Evolutionary conservation across 768 basidiomycete species (phyloP).

Genomic region (Leccinum fibrillosum): DNA sequence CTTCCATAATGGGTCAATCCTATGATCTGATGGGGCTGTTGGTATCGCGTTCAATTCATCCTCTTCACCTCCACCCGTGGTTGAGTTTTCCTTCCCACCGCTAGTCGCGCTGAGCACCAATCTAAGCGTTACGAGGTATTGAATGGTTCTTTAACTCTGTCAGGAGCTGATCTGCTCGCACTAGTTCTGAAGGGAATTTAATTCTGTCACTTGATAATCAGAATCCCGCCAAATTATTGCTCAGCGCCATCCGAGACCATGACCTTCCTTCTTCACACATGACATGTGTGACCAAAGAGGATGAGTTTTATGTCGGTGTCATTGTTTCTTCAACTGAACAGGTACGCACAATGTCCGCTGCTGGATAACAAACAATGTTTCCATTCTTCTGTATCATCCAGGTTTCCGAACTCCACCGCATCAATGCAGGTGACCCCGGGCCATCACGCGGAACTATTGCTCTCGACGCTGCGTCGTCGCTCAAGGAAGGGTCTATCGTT

Average conservation of each 20-base stretch:
- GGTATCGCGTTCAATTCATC: constrained; percentile 50
- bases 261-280: constrained; percentile 26
- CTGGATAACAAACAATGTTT: background rate
- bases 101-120: constrained; percentile 40
- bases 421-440: constrained; percentile 57
- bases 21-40: constrained; percentile 59
- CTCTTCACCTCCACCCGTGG: constrained; percentile 6
- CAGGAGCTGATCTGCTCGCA: background rate
- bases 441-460: constrained; percentile 68
- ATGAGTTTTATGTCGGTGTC: constrained; percentile 57
- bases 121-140: constrained; percentile 56
- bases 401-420: constrained; percentile 48
- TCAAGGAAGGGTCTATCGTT: constrained; percentile 45
- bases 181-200: constrained; percentile 67
- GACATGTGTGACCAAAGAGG: constrained; percentile 43
- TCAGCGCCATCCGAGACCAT: constrained; percentile 46
- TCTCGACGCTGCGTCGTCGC: constrained; percentile 52
- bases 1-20: constrained; percentile 52
- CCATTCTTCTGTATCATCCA: constrained; percentile 14
- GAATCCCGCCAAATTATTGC: constrained; percentile 62
- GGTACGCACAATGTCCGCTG: background rate
- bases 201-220: constrained; percentile 51
- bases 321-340: constrained; percentile 16
- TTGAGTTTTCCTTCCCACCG: constrained; percentile 36
- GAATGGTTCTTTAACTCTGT: background rate